phyloP scores from a whole-genome alignment of 768 basidiomycete species.

The Amanita exitialis region DNA sequence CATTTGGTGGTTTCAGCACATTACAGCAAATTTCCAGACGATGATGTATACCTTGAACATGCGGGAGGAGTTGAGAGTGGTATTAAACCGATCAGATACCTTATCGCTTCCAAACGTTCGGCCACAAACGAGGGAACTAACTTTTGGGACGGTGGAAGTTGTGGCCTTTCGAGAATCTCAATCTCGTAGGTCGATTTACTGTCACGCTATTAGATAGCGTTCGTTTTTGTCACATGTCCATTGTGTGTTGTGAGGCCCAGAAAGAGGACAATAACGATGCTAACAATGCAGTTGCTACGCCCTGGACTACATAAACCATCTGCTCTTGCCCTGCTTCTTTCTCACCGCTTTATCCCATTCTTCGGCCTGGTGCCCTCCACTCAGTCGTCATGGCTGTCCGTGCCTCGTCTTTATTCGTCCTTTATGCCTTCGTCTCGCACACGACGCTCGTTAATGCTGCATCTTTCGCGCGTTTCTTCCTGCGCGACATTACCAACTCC shows the following conservation, averaged over 20 bases:
- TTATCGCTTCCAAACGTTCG: background rate
- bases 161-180: too few species aligned
- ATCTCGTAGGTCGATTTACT: too few species aligned
- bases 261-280: too few species aligned
- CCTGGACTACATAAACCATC: conserved; percentile 1
- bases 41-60: conserved; percentile 8
- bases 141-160: too few species aligned
- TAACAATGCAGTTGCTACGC: background rate
- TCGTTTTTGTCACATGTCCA: too few species aligned
- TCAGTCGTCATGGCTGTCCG: conserved; percentile 5
- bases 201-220: too few species aligned
- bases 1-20: background rate
- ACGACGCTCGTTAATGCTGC: conserved; percentile 21
- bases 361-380: conserved; percentile 3
- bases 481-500: conserved; percentile 15
- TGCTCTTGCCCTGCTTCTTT: background rate
- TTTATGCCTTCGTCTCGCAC: conserved; percentile 14
- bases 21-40: background rate
- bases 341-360: too few species aligned
- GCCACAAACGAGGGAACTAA: too few species aligned
- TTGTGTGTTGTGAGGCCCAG: too few species aligned
- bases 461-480: conserved; percentile 15
- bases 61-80: background rate
- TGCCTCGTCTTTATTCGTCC: conserved; percentile 8
- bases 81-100: background rate